Evolutionary conservation across 192 early-diverging fungal genomes (phyloP).

Genomic region (Umbelopsis sp.): DNA sequence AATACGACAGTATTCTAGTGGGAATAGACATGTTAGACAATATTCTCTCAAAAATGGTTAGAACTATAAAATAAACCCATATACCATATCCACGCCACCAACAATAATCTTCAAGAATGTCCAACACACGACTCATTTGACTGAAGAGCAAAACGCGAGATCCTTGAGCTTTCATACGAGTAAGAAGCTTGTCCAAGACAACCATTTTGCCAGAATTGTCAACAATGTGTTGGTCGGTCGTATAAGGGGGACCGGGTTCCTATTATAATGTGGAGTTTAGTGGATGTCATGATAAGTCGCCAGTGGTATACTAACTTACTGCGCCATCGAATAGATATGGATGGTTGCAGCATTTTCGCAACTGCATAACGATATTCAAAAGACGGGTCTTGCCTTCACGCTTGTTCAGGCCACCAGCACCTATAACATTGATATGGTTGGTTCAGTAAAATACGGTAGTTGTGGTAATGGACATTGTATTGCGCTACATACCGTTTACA

Average conservation of each 20-base stretch:
- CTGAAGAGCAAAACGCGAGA: slow-evolving; percentile 96
- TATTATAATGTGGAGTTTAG: slow-evolving; percentile 34
- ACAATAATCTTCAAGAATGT: slow-evolving; percentile 98
- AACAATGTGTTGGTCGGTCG: slow-evolving; percentile 94
- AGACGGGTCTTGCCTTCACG: slow-evolving; percentile 88
- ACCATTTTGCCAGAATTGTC: slow-evolving; percentile 95
- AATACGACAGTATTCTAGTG: slow-evolving; percentile 86
- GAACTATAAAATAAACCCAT: neutral
- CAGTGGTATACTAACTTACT: slow-evolving; percentile 30
- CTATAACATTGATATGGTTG: slow-evolving; percentile 24
- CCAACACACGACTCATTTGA: slow-evolving; percentile 98
- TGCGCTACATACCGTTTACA: slow-evolving; percentile 71
- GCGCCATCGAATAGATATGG: slow-evolving; percentile 88
- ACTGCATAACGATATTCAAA: slow-evolving; percentile 94
- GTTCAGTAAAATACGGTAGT: neutral
- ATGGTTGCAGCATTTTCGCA: slow-evolving; percentile 96
- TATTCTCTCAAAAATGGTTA: too few relatives aligned
- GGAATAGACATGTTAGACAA: neutral
- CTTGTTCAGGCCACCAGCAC: slow-evolving; percentile 61
- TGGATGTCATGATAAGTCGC: neutral
- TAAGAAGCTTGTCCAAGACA: slow-evolving; percentile 88
- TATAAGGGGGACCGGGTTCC: slow-evolving; percentile 95
- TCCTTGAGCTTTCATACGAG: slow-evolving; percentile 78
- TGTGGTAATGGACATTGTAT: neutral
- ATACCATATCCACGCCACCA: slow-evolving; percentile 81